Conservation (phyloP, 768 basidiomycete species). For the Suillus hirtellus region DNA sequence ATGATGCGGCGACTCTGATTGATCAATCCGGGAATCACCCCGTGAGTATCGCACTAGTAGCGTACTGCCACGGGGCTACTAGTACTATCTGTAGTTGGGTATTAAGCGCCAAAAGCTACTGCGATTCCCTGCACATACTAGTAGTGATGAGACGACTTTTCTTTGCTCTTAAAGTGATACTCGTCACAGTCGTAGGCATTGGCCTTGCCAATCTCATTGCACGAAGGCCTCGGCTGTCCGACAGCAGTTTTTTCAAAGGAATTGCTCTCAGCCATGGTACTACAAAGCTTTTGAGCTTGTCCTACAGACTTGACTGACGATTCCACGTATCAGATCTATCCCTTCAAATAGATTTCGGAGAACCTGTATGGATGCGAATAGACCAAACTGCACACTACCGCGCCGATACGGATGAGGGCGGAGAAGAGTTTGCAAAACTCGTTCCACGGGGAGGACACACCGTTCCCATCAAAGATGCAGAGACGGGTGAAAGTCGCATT, state of each 20-base stretch:
- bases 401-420: constrained; percentile 14
- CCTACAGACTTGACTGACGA: neutral
- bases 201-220: neutral
- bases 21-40: neutral
- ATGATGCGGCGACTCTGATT: neutral
- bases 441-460: constrained; percentile 34
- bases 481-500: constrained; percentile 11
- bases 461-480: constrained; percentile 25
- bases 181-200: neutral
- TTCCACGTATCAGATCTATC: constrained; percentile 7
- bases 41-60: neutral
- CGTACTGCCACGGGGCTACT: neutral
- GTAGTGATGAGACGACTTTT: neutral
- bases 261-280: neutral
- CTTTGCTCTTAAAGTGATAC: neutral
- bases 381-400: constrained; percentile 27
- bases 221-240: neutral
- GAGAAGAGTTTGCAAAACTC: constrained; percentile 28
- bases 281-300: neutral
- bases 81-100: neutral
- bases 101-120: neutral
- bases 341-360: constrained; percentile 12
- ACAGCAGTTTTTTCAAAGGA: neutral
- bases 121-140: neutral
- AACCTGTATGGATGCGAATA: constrained; percentile 24